Conservation (phyloP, 2,329 filamentous ascomycete species). For the Hortaea werneckii region DNA sequence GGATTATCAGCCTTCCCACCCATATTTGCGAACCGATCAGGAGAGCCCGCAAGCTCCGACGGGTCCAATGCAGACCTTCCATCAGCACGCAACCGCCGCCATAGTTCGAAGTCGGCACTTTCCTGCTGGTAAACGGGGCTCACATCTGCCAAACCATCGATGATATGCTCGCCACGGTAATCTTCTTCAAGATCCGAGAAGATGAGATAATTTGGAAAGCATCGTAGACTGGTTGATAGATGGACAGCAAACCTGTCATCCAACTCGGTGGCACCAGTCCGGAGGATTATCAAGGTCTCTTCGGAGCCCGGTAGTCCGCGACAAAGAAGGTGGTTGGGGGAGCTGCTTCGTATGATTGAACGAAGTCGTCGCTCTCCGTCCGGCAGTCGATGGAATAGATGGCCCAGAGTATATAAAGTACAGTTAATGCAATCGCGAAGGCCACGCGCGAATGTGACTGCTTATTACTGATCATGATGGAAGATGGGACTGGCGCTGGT, state of each 20-base stretch:
- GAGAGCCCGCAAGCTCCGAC: conserved; percentile 18
- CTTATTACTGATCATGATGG: too few relatives aligned
- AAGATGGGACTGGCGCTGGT: too few relatives aligned
- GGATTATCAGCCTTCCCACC: conserved; percentile 7
- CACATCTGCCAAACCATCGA: conserved; percentile 24
- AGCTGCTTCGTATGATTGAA: too few relatives aligned
- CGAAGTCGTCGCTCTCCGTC: too few relatives aligned
- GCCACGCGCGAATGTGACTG: too few relatives aligned
- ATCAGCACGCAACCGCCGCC: conserved; percentile 21
- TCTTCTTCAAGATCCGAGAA: conserved; percentile 43
- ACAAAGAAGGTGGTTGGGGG: background rate
- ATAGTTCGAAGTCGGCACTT: conserved; percentile 26
- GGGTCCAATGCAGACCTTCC: conserved; percentile 22
- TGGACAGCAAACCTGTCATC: conserved; percentile 47
- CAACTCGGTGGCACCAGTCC: conserved; percentile 50
- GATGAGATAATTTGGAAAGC: conserved; percentile 34
- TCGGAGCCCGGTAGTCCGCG: conserved; percentile 1
- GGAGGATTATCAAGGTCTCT: conserved; percentile 46
- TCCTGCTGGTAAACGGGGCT: conserved; percentile 15
- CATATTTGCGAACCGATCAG: background rate
- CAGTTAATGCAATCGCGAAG: too few relatives aligned
- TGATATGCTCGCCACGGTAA: conserved; percentile 31
- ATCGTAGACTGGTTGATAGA: conserved; percentile 45
- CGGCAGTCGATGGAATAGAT: too few relatives aligned
- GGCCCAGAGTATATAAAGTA: too few relatives aligned